Base-by-base conservation (phyloP, 306 rosid genomes). In the Oxytropis ochrocephala region DNA sequence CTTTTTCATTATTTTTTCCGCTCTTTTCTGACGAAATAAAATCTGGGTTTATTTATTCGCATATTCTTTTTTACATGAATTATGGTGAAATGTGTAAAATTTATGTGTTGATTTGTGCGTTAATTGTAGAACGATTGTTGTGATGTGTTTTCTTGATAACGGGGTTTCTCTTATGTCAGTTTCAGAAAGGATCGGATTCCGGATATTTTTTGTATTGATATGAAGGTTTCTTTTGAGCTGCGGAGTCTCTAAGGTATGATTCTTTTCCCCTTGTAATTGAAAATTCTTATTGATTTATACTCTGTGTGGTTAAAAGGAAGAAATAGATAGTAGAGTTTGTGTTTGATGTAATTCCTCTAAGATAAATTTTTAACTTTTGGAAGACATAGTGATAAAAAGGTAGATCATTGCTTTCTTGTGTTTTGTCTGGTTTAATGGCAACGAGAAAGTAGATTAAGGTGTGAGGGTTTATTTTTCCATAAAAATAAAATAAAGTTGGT, bases 151-250 rank as follows among this genome's bases (percentile, higher is more conserved):
- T 58, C 5, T 62, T 4, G 21, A 54, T 74, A 63, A 33, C 30
- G 53, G 24, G 33, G 36, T 70, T 69, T 58, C 32, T 35, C 21
- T 6, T 6, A 7, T 67, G 39, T 69, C 47, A 29, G 61, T 82
- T 70, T 73, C 77, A 71, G 82, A 65, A 59, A 75, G 66, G 83
- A 78, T 85, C 64, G 33, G 30, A 64, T 60, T 59, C 5, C 14
- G 47, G 73, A 46, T 54, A 67, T 74, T 46, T 69, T 63, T 76
- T 67, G 42, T 67, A 8, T 79, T 57, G 73, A 81, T 78, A 77
- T 78, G 75, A 81, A 72, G 74, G 66, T 86, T 79, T 78, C 29
- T 58, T 81, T 65, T 73, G 49, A 76, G 89, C 85, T 81, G 86
- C 83, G 88, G 75, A 74, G 77, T 84, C 80, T 86, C 81, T 41